A percentile compares a stretch with the other conserved stretches of the same genome.
Conservation (phyloP, 345 rosid genomes). For the Theobroma cacao region DNA sequence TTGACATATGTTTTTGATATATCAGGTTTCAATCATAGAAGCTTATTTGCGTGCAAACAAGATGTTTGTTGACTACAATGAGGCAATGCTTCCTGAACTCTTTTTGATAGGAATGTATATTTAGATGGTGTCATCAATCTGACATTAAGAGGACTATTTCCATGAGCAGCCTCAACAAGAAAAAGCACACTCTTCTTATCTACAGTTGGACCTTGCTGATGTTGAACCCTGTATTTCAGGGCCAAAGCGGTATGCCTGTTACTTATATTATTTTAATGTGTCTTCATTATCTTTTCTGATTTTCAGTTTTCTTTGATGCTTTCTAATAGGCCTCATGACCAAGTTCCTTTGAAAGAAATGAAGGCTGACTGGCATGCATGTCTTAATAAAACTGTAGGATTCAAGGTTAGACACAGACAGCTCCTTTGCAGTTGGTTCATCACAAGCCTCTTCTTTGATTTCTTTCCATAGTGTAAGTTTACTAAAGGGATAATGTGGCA, state of each 20-base stretch:
- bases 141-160: not conserved
- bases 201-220: conserved; percentile 65
- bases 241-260: conserved; percentile 63
- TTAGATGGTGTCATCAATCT: not conserved
- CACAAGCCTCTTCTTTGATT: not conserved
- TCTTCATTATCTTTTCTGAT: not conserved
- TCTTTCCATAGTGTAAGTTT: not conserved
- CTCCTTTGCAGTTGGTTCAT: not conserved
- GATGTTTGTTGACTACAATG: conserved; percentile 78
- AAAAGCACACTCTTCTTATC: conserved; percentile 66
- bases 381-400: conserved; percentile 68
- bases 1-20: not conserved
- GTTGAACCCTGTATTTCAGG: conserved; percentile 91
- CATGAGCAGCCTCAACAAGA: conserved; percentile 65
- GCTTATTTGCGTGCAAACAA: conserved; percentile 82
- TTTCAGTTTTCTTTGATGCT: not conserved
- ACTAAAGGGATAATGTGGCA: too few relatives aligned
- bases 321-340: conserved; percentile 73
- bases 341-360: conserved; percentile 76
- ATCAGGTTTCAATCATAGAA: conserved; percentile 78
- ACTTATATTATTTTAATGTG: not conserved
- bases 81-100: conserved; percentile 42
- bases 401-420: conserved; percentile 50
- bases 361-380: conserved; percentile 92
- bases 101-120: not conserved